Conservation (phyloP, 768 basidiomycete genomes). For the Lentinula lateritia region DNA sequence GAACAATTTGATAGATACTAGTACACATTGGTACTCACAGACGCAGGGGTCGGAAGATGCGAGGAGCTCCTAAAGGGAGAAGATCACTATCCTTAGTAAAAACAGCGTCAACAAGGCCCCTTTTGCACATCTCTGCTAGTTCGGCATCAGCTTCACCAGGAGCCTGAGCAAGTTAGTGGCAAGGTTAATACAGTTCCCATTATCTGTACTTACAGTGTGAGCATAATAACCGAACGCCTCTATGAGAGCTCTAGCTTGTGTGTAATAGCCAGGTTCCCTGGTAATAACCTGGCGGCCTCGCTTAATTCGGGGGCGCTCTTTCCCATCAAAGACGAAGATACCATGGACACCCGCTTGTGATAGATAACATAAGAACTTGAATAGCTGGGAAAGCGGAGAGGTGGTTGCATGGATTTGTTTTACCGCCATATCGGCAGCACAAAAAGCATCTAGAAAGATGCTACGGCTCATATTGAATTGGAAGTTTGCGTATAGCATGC, state of each 20-base stretch:
- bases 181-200: background rate
- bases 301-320: background rate
- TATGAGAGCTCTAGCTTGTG: background rate
- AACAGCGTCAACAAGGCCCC: slow-evolving; percentile 57
- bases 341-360: background rate
- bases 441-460: background rate
- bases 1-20: too few relatives aligned
- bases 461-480: background rate
- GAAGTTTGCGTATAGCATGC: too few relatives aligned
- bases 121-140: slow-evolving; percentile 52
- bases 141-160: slow-evolving; percentile 67
- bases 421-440: background rate
- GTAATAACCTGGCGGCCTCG: background rate
- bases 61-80: slow-evolving; percentile 56
- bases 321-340: background rate
- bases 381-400: background rate
- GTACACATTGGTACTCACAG: background rate
- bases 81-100: slow-evolving; percentile 67
- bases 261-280: background rate
- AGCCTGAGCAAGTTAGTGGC: background rate
- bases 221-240: background rate
- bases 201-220: background rate
- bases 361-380: background rate
- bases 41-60: slow-evolving; percentile 32
- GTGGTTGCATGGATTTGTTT: background rate